Percentiles rank a stretch among this genome's conserved stretches.
Conservation (phyloP, 2,329 filamentous ascomycete genomes). For the Remersonia thermophila region DNA sequence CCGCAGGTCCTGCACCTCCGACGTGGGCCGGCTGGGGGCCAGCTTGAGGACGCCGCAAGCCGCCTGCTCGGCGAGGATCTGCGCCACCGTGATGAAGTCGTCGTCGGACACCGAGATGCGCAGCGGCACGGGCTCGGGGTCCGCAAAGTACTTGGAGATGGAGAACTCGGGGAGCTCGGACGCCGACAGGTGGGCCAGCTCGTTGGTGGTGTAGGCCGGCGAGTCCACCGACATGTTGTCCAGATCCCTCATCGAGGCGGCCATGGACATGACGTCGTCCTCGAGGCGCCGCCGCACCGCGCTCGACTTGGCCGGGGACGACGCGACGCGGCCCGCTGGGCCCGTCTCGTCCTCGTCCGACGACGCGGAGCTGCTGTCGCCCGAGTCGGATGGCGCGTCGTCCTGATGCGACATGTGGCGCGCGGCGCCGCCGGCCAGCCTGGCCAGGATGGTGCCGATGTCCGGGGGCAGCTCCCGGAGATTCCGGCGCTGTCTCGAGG, state of each 20-base stretch:
- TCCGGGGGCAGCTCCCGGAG: slow-evolving; percentile 25
- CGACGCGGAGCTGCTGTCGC: slow-evolving; percentile 40
- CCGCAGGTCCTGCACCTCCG: slow-evolving; percentile 22
- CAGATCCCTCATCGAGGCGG: slow-evolving; percentile 37
- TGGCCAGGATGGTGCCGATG: slow-evolving; percentile 27
- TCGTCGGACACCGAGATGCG: slow-evolving; percentile 39
- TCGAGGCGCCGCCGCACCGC: slow-evolving; percentile 31
- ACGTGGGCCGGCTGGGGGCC: slow-evolving; percentile 15
- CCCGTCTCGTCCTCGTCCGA: slow-evolving; percentile 42
- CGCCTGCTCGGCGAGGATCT: slow-evolving; percentile 60
- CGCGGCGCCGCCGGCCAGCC: slow-evolving; percentile 25
- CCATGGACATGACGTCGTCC: slow-evolving; percentile 42
- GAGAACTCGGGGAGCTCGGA: slow-evolving; percentile 37
- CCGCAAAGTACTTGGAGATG: slow-evolving; percentile 44
- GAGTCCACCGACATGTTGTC: slow-evolving; percentile 35
- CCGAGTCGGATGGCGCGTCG: slow-evolving; percentile 31
- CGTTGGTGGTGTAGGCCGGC: slow-evolving; percentile 35
- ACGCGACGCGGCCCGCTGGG: slow-evolving; percentile 36
- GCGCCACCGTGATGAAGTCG: slow-evolving; percentile 54
- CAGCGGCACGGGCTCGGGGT: slow-evolving; percentile 41
- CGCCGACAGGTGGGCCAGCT: slow-evolving; percentile 36
- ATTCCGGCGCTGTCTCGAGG: slow-evolving; percentile 29
- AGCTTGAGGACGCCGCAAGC: slow-evolving; percentile 37
- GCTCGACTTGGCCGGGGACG: slow-evolving; percentile 38
- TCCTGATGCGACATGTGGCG: slow-evolving; percentile 27